Evolutionary conservation across 306 rosid species (phyloP).

Genomic region (Elaeagnus macrophylla): DNA sequence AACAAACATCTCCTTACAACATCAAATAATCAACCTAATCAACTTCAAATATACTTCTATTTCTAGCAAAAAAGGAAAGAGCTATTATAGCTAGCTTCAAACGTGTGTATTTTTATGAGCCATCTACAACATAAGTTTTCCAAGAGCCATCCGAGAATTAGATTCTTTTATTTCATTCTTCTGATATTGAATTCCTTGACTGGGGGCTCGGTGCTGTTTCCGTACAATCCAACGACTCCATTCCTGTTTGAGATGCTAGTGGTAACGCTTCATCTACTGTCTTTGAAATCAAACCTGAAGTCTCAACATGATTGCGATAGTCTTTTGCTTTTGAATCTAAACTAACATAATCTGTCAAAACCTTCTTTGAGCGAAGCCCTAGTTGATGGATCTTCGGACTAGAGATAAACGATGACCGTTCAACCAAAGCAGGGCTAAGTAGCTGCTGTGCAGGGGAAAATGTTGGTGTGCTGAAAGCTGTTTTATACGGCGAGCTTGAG

Average conservation of each 20-base stretch:
- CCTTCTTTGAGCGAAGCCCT: conserved; percentile 55
- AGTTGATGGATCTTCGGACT: conserved; percentile 39
- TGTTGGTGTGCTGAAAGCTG: conserved; percentile 61
- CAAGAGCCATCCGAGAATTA: neutral
- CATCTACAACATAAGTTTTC: no score
- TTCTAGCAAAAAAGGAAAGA: conserved; percentile 1
- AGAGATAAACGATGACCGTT: conserved; percentile 40
- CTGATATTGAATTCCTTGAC: conserved; percentile 13
- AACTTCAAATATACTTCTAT: conserved; percentile 11
- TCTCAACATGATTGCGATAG: conserved; percentile 24
- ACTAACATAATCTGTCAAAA: conserved; percentile 71
- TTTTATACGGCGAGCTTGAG: conserved; percentile 63
- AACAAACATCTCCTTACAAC: conserved; percentile 14
- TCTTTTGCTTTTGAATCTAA: conserved; percentile 45
- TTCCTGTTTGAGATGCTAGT: conserved; percentile 28
- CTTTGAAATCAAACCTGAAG: conserved; percentile 22
- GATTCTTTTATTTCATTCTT: conserved; percentile 9
- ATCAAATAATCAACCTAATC: neutral
- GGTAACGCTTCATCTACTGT: conserved; percentile 14
- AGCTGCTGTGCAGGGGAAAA: conserved; percentile 49
- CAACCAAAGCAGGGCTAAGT: conserved; percentile 42
- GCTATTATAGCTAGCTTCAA: conserved; percentile 4
- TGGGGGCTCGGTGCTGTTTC: conserved; percentile 25
- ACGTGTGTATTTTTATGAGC: neutral
- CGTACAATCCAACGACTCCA: conserved; percentile 24